Evolutionary conservation across 164 flowering plant genomes (phyloP).

Genomic region (Stephania japonica): DNA sequence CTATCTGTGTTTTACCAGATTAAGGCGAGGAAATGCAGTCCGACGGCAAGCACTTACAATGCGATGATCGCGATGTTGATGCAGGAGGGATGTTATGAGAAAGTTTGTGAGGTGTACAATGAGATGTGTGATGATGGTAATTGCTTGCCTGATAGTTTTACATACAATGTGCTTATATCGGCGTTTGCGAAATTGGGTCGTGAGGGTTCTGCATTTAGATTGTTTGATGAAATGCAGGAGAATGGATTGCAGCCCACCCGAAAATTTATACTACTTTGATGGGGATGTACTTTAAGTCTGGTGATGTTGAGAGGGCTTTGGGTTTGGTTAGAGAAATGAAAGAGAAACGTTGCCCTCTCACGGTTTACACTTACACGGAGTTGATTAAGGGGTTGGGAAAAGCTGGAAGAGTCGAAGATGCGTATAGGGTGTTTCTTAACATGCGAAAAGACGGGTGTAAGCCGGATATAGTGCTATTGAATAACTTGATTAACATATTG

Average conservation of each 20-base stretch:
- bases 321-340: conserved; percentile 64
- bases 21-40: conserved; percentile 62
- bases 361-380: conserved; percentile 88
- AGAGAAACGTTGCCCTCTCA: conserved; percentile 44
- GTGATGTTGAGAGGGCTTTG: conserved; percentile 55
- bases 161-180: conserved; percentile 71
- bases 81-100: conserved; percentile 78
- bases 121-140: conserved; percentile 83
- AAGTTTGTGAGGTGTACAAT: conserved; percentile 77
- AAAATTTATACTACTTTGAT: conserved; percentile 79
- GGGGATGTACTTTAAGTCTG: conserved; percentile 56
- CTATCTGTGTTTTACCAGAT: conserved; percentile 69
- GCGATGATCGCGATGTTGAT: conserved; percentile 68
- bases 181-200: conserved; percentile 63
- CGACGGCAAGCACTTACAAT: conserved; percentile 61
- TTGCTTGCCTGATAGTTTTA: conserved; percentile 73
- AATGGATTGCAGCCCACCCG: conserved; percentile 73
- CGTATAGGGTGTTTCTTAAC: conserved; percentile 45
- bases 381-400: conserved; percentile 81
- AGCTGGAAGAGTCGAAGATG: conserved; percentile 77
- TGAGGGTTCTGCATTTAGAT: conserved; percentile 61
- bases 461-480: conserved; percentile 83
- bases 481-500: conserved; percentile 68
- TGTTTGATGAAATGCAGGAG: conserved; percentile 89
- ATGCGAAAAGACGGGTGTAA: conserved; percentile 57